Evolutionary conservation across 352 stramenopile genomes (phyloP).

Genomic region (Phytophthora hybrid): DNA sequence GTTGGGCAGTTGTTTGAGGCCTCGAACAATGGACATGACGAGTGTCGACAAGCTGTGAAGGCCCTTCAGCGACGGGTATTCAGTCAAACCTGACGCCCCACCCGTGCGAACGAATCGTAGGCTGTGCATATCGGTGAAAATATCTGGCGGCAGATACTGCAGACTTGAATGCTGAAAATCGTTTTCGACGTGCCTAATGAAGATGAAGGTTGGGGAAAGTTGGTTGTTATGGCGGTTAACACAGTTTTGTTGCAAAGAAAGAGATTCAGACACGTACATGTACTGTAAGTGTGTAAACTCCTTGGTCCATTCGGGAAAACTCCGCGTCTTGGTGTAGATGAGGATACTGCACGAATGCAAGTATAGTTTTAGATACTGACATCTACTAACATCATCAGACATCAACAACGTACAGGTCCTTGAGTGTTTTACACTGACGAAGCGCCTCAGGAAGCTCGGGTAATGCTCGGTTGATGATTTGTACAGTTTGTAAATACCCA

Average conservation of each 20-base stretch:
- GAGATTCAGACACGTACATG: slow-evolving; percentile 41
- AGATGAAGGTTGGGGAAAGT: neutral
- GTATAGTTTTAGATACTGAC: neutral
- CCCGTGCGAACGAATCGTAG: slow-evolving; percentile 52
- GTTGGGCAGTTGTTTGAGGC: slow-evolving; percentile 39
- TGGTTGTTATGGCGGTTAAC: neutral
- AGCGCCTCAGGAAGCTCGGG: slow-evolving; percentile 44
- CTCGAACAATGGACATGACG: slow-evolving; percentile 29
- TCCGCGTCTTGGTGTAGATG: slow-evolving; percentile 40
- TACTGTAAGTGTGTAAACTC: slow-evolving; percentile 43
- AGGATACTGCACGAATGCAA: slow-evolving; percentile 30
- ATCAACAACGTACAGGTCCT: slow-evolving; percentile 22
- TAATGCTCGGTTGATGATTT: slow-evolving; percentile 53
- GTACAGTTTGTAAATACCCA: slow-evolving; percentile 45
- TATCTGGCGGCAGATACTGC: slow-evolving; percentile 37
- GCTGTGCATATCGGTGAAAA: slow-evolving; percentile 48
- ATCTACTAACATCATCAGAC: neutral
- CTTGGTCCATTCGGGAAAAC: slow-evolving; percentile 39
- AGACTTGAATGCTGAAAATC: slow-evolving; percentile 44
- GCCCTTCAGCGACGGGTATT: slow-evolving; percentile 47
- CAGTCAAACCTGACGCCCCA: slow-evolving; percentile 31
- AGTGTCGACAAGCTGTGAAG: slow-evolving; percentile 45
- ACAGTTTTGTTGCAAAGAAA: neutral
- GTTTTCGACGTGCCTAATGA: slow-evolving; percentile 42
- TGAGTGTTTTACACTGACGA: slow-evolving; percentile 38